These are phyloP conservation scores for Trichosporon sp. DNA, from an alignment of 1,284 basidiomycete genomes.

Conservation along the genomic window DNA sequence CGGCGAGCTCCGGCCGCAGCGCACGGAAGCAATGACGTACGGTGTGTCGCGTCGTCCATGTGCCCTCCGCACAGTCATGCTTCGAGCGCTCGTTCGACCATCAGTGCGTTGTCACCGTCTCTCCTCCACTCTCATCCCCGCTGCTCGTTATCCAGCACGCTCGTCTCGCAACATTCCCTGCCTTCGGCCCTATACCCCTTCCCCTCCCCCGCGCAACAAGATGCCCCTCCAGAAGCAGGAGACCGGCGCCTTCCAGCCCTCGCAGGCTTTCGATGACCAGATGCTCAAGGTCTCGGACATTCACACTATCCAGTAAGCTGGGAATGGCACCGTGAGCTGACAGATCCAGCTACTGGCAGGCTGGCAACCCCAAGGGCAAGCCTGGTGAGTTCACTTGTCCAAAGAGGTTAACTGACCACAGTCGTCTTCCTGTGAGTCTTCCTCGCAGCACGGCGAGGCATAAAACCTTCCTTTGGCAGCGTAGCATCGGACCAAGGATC, in stretches of 20 bases:
- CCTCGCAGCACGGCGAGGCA: neutral
- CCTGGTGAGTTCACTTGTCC: slow-evolving; percentile 62
- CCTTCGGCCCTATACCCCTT: neutral
- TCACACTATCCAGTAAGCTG: slow-evolving; percentile 76
- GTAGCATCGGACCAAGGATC: neutral
- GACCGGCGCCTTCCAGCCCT: slow-evolving; percentile 9
- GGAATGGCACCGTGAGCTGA: neutral
- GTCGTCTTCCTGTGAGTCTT: slow-evolving; percentile 69
- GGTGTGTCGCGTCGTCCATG: neutral
- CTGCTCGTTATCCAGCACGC: neutral
- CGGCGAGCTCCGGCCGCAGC: slow-evolving; percentile 15
- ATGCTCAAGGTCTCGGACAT: slow-evolving; percentile 71
- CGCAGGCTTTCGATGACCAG: slow-evolving; percentile 64
- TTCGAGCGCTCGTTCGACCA: neutral
- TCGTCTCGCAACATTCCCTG: neutral
- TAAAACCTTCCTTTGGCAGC: neutral
- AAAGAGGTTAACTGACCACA: slow-evolving; percentile 42
- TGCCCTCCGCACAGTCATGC: neutral
- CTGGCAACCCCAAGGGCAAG: slow-evolving; percentile 73
- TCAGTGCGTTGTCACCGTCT: neutral
- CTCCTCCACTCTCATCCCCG: neutral
- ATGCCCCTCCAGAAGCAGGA: neutral
- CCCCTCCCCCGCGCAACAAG: neutral
- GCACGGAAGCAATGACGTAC: slow-evolving; percentile 12
- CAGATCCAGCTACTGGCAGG: slow-evolving; percentile 70